These are phyloP conservation scores for Ascochyta rabiei DNA, from an alignment of 2,329 filamentous ascomycete species.

Conservation along the genomic window DNA sequence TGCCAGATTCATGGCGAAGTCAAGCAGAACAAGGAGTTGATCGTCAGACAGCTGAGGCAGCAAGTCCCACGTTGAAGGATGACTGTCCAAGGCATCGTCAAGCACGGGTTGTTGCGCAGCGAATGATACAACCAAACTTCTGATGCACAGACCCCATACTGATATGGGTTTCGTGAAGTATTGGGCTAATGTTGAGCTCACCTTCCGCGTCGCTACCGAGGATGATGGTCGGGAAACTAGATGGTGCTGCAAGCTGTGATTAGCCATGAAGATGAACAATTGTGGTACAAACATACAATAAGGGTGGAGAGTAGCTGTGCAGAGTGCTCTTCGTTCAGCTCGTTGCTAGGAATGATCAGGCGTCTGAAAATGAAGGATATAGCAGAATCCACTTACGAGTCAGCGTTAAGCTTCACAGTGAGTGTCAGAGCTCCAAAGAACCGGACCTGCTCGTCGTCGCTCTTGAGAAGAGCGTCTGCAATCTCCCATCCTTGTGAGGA, in stretches of 20 bases:
- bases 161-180: slow-evolving; percentile 75
- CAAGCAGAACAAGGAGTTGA: slow-evolving; percentile 64
- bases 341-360: slow-evolving; percentile 27
- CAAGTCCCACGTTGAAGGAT: slow-evolving; percentile 53
- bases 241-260: slow-evolving; percentile 30
- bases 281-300: slow-evolving; percentile 30
- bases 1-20: slow-evolving; percentile 68
- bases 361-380: background rate
- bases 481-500: slow-evolving; percentile 85
- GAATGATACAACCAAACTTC: slow-evolving; percentile 67
- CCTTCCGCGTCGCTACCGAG: slow-evolving; percentile 71
- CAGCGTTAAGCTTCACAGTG: slow-evolving; percentile 92
- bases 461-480: slow-evolving; percentile 74
- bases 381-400: slow-evolving; percentile 65
- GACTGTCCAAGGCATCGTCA: slow-evolving; percentile 55
- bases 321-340: slow-evolving; percentile 42
- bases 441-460: slow-evolving; percentile 74
- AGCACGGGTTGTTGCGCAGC: slow-evolving; percentile 54
- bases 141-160: slow-evolving; percentile 69
- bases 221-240: slow-evolving; percentile 49
- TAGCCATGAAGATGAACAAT: slow-evolving; percentile 4
- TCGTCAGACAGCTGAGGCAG: slow-evolving; percentile 55
- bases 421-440: slow-evolving; percentile 95
- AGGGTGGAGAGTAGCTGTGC: slow-evolving; percentile 46
- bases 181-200: slow-evolving; percentile 77